These are phyloP conservation scores for Polytolypa hystricis DNA, from an alignment of 2,329 filamentous ascomycete species.

Conservation along the genomic window DNA sequence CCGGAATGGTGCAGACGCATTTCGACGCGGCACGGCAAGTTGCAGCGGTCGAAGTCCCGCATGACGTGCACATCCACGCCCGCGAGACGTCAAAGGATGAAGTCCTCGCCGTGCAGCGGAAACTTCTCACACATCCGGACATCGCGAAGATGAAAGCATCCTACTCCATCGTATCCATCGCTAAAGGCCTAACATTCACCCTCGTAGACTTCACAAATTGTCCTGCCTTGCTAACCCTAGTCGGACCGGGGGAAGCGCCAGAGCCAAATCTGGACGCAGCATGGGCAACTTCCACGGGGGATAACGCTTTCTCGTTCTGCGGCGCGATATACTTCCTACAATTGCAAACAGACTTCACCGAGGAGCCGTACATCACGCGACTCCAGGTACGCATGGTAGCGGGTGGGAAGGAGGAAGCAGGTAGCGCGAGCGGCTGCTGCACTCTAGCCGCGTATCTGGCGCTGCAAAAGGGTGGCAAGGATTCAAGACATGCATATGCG, in stretches of 20 bases:
- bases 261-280: constrained; percentile 19
- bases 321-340: constrained; percentile 24
- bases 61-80: constrained; percentile 53
- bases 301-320: constrained; percentile 12
- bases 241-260: constrained; percentile 17
- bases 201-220: constrained; percentile 21
- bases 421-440: constrained; percentile 41
- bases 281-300: constrained; percentile 12
- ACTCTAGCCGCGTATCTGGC: constrained; percentile 35
- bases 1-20: constrained; percentile 32
- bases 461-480: constrained; percentile 28
- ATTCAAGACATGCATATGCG: constrained; percentile 23
- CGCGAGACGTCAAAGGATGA: constrained; percentile 19
- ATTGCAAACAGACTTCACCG: constrained; percentile 14
- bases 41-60: constrained; percentile 55
- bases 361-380: constrained; percentile 19
- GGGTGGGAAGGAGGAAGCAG: constrained; percentile 35
- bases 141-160: constrained; percentile 20
- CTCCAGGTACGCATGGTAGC: constrained; percentile 23
- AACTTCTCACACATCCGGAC: constrained; percentile 15
- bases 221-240: constrained; percentile 14
- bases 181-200: constrained; percentile 55
- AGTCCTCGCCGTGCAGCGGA: constrained; percentile 18
- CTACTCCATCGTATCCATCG: constrained; percentile 50
- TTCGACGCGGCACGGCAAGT: constrained; percentile 30